These are phyloP conservation scores for Fusarium drepaniforme DNA, from an alignment of 2,329 filamentous ascomycete genomes.

Conservation along the genomic window DNA sequence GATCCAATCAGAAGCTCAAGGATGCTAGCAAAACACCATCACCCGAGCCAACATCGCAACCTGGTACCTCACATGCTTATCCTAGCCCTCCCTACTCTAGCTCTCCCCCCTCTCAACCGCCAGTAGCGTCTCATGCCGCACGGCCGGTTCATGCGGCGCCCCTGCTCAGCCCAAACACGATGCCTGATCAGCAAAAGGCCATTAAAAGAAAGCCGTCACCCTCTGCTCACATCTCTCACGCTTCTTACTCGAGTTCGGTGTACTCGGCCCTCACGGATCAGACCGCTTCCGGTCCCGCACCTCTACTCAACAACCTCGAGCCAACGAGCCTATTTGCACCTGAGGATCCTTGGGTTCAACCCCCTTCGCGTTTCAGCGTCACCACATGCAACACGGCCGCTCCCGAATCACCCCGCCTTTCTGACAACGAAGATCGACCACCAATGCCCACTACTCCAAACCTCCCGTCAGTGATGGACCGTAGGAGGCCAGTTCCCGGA, in stretches of 20 bases:
- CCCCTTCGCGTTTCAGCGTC: slow-evolving; percentile 72
- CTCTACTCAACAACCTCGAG: slow-evolving; percentile 21
- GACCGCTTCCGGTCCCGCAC: slow-evolving; percentile 24
- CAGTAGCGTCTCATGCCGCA: slow-evolving; percentile 15
- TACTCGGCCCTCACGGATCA: slow-evolving; percentile 49
- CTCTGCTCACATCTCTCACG: slow-evolving; percentile 44
- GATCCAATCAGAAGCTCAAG: slow-evolving; percentile 48
- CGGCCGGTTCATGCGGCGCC: slow-evolving; percentile 36
- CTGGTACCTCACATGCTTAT: slow-evolving; percentile 42
- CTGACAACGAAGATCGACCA: slow-evolving; percentile 40
- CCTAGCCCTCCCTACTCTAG: slow-evolving; percentile 51
- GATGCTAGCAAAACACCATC: slow-evolving; percentile 42
- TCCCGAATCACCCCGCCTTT: slow-evolving; percentile 43
- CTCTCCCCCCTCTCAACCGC: slow-evolving; percentile 34
- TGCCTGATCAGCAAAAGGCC: slow-evolving; percentile 50
- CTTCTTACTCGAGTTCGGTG: slow-evolving; percentile 52
- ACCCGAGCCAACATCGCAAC: slow-evolving; percentile 31
- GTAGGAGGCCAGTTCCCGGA: slow-evolving; percentile 25
- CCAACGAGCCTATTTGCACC: slow-evolving; percentile 33
- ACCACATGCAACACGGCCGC: slow-evolving; percentile 70
- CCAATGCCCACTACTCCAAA: slow-evolving; percentile 41
- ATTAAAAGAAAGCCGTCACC: slow-evolving; percentile 62
- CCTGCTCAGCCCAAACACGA: slow-evolving; percentile 35
- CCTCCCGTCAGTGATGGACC: slow-evolving; percentile 7
- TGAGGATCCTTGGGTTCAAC: slow-evolving; percentile 60